Evolutionary conservation across 148 eudicot genomes (phyloP), one percentile per base, ranked within the genome.

Genomic region (Persicaria tinctoria): DNA sequence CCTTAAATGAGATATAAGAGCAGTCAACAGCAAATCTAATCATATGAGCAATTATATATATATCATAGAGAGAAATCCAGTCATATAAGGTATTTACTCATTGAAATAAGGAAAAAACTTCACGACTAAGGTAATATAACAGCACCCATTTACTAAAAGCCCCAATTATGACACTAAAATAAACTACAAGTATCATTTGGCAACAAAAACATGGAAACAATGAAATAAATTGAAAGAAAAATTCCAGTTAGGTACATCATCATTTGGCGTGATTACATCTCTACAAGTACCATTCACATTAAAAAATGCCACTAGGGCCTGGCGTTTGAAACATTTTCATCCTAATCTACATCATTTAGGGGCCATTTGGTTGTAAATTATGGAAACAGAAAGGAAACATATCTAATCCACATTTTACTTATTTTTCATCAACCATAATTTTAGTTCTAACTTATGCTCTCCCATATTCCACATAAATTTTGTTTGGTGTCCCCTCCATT

Each of bases 1-100:
- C 97, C 97, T 91, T 74, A 1, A 17, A 77, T 71, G 63, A 49
- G 48, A 69, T 49, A 63, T 12, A 68, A 71, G 54, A 47, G 1
- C 17, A 71, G 74, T 71, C 41, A 66, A 27, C 70, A 66, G 4
- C n/a, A 14, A 44, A 66, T 12, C 70, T 10, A 27, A 5, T 12
- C n/a, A 63, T 11, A 63, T 3, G 45, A 63, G 45, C 11, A 27
- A 8, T 23, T 11, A 63, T 17, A 27, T 17, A 27, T 27, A 63
- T 27, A 3, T 9, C 16, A 32, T 10, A 32, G 11, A 63, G 3
- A 32, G 63, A 53, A 57, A 57, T 57, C 13, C 46, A 27, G 68
- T 27, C 14, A 63, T 27, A 9, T 8, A 46, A 70, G 27, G 23
- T 1, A 7, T 48, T 16, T 6, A 45, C 10, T 0, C 23, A 46